Base-by-base conservation (phyloP, 2,329 filamentous ascomycete species). In the Neofusicoccum sp. region DNA sequence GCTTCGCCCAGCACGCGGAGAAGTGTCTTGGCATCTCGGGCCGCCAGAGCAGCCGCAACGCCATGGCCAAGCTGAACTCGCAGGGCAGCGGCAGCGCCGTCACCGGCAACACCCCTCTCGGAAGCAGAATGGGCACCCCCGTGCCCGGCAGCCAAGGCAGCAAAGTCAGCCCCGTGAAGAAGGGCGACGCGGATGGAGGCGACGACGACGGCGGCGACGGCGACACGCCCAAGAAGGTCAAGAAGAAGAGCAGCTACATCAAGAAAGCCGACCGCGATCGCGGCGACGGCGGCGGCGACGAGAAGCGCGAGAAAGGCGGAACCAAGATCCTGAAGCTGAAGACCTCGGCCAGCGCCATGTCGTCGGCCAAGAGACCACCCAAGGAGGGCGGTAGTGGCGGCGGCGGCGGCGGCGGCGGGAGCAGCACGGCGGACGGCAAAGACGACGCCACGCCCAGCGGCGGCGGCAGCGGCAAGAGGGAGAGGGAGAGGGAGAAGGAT, bases 1-100 rank as follows among this genome's bases (percentile, higher is more conserved):
- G 84, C 49, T 84, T 86, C 56, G 83, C 84, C 14, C 83, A 85
- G 67, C 84, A 87, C 68, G 68, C 86, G 58, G 84, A 86, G 65
- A 83, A 85, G 63, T 87, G 84, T 64, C 75, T 87, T 65, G 83
- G 83, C 26, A 78, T 85, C 30, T 80, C 78, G 20, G 84, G 84
- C 1, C 75, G 84, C 11, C 78, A 80, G 64, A 79, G 78, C 60
- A 78, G 77, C 49, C 67, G 79, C 43, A 79, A 80, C 61, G 80
- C 80, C 33, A 79, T 80, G 75, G 79, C 78, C 1, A 79, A 79
- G 63, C 63, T 78, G 2, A 60, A 54, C 24, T 48, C 47, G 7
- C 57, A 60, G 20, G 54, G 54, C 36, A 67, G 64, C 1, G 73
- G 68, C 65, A 72, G 74, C 48, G 74, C 75, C 51, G 73, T 72